phyloP scores from a whole-genome alignment of 192 early-diverging fungal genomes.

The Powellomyces hirtus region DNA sequence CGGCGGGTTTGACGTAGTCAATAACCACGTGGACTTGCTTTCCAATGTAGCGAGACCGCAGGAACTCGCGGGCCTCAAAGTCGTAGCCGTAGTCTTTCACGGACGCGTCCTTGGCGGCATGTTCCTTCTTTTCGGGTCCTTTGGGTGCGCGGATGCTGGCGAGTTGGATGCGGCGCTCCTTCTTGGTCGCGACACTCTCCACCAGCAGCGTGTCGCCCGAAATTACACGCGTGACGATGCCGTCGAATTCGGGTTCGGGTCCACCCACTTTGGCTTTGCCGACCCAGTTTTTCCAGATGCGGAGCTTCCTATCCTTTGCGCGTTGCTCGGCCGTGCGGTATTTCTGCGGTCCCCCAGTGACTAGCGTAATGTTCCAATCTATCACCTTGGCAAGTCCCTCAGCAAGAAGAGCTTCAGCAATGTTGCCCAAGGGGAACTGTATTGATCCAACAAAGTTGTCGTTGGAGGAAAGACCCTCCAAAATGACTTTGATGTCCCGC shows the following conservation, averaged over 20 bases:
- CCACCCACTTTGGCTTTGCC: conserved; percentile 52
- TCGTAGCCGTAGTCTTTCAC: conserved; percentile 76
- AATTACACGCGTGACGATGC: conserved; percentile 59
- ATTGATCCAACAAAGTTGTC: conserved; percentile 77
- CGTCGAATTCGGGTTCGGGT: conserved; percentile 58
- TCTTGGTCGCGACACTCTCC: conserved; percentile 32
- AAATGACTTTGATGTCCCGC: conserved; percentile 79
- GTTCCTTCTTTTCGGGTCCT: conserved; percentile 29
- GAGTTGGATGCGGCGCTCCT: conserved; percentile 60
- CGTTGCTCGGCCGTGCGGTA: conserved; percentile 76
- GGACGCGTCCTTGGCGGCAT: conserved; percentile 45
- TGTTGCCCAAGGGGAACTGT: conserved; percentile 80
- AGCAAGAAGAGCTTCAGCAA: conserved; percentile 79
- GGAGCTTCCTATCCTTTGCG: conserved; percentile 74
- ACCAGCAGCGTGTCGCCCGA: conserved; percentile 60
- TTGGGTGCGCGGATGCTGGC: conserved; percentile 66
- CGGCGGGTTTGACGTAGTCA: conserved; percentile 89
- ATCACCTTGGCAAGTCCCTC: conserved; percentile 82
- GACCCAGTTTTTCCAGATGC: conserved; percentile 84
- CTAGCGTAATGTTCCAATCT: conserved; percentile 79
- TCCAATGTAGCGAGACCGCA: conserved; percentile 86
- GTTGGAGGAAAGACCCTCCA: conserved; percentile 73
- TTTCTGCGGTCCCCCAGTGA: conserved; percentile 68
- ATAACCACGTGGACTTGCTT: conserved; percentile 71
- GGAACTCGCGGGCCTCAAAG: conserved; percentile 83